Evolutionary conservation across 805 yeast species (phyloP), one percentile per base, ranked within the genome.

Genomic region (Starmerella floricola): DNA sequence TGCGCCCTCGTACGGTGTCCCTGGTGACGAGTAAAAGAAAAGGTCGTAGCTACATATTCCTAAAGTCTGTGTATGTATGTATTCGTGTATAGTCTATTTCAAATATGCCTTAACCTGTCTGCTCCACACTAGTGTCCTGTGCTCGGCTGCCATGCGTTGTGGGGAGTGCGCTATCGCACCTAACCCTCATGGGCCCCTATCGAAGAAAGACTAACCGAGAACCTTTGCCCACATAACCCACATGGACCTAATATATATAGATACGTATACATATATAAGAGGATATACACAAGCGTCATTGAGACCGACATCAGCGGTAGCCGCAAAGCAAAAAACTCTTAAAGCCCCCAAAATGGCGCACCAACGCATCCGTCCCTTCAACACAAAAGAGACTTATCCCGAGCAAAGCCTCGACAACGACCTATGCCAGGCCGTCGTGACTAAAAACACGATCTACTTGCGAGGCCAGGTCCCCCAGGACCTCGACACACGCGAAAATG

Each of bases 391-490:
- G 15, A 48, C 51, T 1, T 48, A 48, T 15, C 51, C 51, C 30
- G 51, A 48, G 34, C 51, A 48, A 38, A 42, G 23, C 36, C 45
- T 48, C 24, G 49, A 45, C 33, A 48, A 48, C 18, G 51, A 48
- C 24, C 44, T 48, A 13, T 48, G 51, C 40, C 51, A 48, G 40
- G 51, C 51, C 8, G 51, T 48, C 17, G 51, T 48, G 6, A 45
- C 51, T 3, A 39, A 46, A 10, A 38, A 45, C 42, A 48, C 49
- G 8, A 42, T 48, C 24, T 48, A 48, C 17, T 41, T 48, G n/a
- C 49, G 52, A 6, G 52, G 52, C 34, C 52, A 48, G 32, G 50
- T 48, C 3, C 49, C 51, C 8, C 51, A 48, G 41, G 52, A 48
- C 19, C 49, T 48, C 19, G 52, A 48, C 31, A 48, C 52, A 4